Percentiles rank a stretch among this genome's conserved stretches.
These are phyloP conservation scores for Saturnispora sanitii DNA, from an alignment of 805 yeast genomes.

Conservation along the genomic window DNA sequence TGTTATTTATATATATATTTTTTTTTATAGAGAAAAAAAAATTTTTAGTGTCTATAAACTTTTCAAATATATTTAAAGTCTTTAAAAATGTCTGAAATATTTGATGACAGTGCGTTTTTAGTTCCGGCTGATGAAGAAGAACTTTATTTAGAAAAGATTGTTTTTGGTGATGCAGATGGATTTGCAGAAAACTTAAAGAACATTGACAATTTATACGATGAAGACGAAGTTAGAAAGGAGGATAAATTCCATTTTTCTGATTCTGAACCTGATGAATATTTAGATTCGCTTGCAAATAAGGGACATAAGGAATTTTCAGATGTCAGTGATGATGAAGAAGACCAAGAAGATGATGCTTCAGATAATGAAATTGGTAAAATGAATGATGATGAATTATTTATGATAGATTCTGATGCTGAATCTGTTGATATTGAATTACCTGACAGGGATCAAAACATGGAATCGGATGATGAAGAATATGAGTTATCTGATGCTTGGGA, in stretches of 20 bases:
- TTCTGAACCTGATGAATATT: conserved; percentile 26
- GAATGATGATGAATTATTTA: conserved; percentile 43
- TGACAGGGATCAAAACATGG: conserved; percentile 19
- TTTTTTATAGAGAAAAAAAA: not conserved
- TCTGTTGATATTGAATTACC: conserved; percentile 30
- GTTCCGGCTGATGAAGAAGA: conserved; percentile 86
- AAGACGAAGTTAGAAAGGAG: conserved; percentile 28
- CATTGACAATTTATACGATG: conserved; percentile 46
- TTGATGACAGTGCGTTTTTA: conserved; percentile 13
- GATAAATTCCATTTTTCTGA: conserved; percentile 20
- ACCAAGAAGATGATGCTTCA: conserved; percentile 26
- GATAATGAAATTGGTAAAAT: conserved; percentile 26
- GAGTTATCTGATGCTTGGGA: conserved; percentile 51
- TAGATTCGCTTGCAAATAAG: conserved; percentile 34
- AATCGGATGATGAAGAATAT: conserved; percentile 17
- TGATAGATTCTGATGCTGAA: conserved; percentile 37
- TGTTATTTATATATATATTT: not conserved
- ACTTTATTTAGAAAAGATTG: conserved; percentile 63
- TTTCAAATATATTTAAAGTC: not conserved
- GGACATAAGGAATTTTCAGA: conserved; percentile 33
- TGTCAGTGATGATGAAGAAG: conserved; percentile 24
- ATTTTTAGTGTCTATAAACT: not conserved
- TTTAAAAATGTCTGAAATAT: conserved; percentile 1
- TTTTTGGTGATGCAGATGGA: conserved; percentile 81
- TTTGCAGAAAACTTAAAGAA: conserved; percentile 56